Base-by-base conservation (phyloP, 1,284 basidiomycete genomes). In the Ganoderma sinense region DNA sequence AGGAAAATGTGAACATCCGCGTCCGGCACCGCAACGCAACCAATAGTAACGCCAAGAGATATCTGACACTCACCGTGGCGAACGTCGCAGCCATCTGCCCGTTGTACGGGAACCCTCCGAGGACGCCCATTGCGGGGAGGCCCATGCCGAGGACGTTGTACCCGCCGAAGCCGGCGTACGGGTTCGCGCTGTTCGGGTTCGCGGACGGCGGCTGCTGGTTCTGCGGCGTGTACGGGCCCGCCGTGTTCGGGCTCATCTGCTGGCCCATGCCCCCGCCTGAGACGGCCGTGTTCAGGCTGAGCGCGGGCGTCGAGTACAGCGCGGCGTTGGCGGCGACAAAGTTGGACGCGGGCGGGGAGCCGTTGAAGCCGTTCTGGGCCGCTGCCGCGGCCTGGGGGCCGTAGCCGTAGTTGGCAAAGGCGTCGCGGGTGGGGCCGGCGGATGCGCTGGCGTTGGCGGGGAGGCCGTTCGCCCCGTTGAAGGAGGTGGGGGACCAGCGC, bases 371-470 rank as follows among this genome's bases (percentile, higher is more conserved):
- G 71, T 84, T 76, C 79, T 91, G 85, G 71, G 39, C 59, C 3
- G 80, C 87, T 51, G 90, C 90, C 75, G 80, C 87, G 53, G 90
- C 90, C 75, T 93, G 90, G 29, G 90, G 90, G 36, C 92, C 93
- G 77, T 94, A 94, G 73, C 93, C 93, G 77, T 94, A 94, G 85
- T 94, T 94, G 70, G 91, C 91, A 78, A 92, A 94, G 45, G 89
- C 87, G 78, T 94, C 91, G 65, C 89, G 87, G 84, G 81, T 58
- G 69, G 78, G 23, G 7, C 13, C 23, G 13, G 53, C 72, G 65
- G 80, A 80, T 67, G 83, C 74, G 73, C 82, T 84, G 62, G 79
- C 79, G 72, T 82, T 83, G 43, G 82, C 77, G 64, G 83, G 72
- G 73, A 82, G 84, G 48, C 80, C 80, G 74, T 82, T 83, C 56